A percentile compares a stretch with the other conserved stretches of the same genome.
Conservation (phyloP, 768 basidiomycete species). For the Boletus rex-veris region DNA sequence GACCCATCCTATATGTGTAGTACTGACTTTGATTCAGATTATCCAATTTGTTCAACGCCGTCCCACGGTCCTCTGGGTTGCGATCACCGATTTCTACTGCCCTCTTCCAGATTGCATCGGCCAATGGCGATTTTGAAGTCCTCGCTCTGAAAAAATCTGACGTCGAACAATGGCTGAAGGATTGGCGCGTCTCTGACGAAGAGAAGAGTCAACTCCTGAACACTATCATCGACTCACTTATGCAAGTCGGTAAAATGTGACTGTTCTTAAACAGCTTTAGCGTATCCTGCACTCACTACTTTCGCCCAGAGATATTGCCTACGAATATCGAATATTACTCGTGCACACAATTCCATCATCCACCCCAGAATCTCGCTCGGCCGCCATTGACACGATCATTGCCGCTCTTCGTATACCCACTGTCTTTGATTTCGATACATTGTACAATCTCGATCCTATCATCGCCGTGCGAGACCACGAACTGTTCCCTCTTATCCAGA, state of each 20-base stretch:
- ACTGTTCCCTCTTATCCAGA: slow-evolving; percentile 68
- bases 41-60: slow-evolving; percentile 78
- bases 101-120: slow-evolving; percentile 56
- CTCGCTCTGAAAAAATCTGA: slow-evolving; percentile 57
- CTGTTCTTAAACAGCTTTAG: slow-evolving; percentile 26
- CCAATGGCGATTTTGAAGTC: slow-evolving; percentile 58
- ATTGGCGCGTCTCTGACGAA: slow-evolving; percentile 64
- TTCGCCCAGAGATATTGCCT: slow-evolving; percentile 49
- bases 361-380: slow-evolving; percentile 48
- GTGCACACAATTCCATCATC: slow-evolving; percentile 56
- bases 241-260: slow-evolving; percentile 57
- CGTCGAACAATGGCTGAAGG: slow-evolving; percentile 74
- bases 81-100: slow-evolving; percentile 60
- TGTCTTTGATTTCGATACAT: slow-evolving; percentile 76
- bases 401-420: slow-evolving; percentile 61
- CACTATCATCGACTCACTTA: slow-evolving; percentile 54
- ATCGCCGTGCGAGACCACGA: slow-evolving; percentile 63
- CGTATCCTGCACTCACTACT: not conserved
- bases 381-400: slow-evolving; percentile 59
- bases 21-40: slow-evolving; percentile 42
- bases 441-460: slow-evolving; percentile 75
- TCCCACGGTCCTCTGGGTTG: slow-evolving; percentile 62
- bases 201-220: slow-evolving; percentile 68
- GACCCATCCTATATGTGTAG: not conserved
- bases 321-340: slow-evolving; percentile 61